A percentile compares a stretch with the other conserved stretches of the same genome.
These are phyloP conservation scores for Diaporthe humulicola DNA, from an alignment of 2,329 filamentous ascomycete species.

Conservation along the genomic window DNA sequence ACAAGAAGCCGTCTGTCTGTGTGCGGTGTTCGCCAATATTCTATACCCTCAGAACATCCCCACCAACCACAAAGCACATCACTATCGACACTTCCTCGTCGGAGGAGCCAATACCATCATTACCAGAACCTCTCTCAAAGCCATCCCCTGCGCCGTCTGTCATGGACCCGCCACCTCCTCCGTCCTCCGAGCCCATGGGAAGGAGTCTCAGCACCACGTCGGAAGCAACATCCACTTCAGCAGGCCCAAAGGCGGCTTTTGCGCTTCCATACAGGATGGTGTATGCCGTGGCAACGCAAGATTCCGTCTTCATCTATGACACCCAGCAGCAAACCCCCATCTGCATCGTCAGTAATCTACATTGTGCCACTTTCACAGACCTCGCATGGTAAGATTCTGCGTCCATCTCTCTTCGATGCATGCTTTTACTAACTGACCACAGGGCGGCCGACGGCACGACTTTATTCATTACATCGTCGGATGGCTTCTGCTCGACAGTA, in stretches of 20 bases:
- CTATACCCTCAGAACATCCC: constrained; percentile 81
- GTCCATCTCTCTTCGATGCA: background rate
- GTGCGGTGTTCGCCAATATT: constrained; percentile 93
- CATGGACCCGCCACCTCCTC: constrained; percentile 80
- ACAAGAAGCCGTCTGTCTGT: constrained; percentile 97
- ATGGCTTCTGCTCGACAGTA: constrained; percentile 95
- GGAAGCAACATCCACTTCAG: constrained; percentile 63
- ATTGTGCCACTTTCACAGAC: constrained; percentile 98
- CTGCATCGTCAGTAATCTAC: constrained; percentile 95
- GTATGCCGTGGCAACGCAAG: constrained; percentile 96
- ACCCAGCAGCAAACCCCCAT: constrained; percentile 96
- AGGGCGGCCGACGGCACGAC: constrained; percentile 66
- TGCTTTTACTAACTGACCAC: constrained; percentile 45
- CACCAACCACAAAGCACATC: constrained; percentile 84
- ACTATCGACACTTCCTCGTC: constrained; percentile 93
- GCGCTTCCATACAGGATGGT: constrained; percentile 92
- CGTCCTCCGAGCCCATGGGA: constrained; percentile 65
- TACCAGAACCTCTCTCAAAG: constrained; percentile 85
- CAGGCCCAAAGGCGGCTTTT: constrained; percentile 80
- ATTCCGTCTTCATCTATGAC: constrained; percentile 94
- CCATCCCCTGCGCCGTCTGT: constrained; percentile 70
- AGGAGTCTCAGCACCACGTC: constrained; percentile 56
- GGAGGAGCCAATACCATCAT: constrained; percentile 84
- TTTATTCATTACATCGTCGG: constrained; percentile 95
- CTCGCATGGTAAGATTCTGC: constrained; percentile 81